These are phyloP conservation scores for Lasiodiplodia gonubiensis DNA, from an alignment of 2,329 filamentous ascomycete genomes.

Conservation along the genomic window DNA sequence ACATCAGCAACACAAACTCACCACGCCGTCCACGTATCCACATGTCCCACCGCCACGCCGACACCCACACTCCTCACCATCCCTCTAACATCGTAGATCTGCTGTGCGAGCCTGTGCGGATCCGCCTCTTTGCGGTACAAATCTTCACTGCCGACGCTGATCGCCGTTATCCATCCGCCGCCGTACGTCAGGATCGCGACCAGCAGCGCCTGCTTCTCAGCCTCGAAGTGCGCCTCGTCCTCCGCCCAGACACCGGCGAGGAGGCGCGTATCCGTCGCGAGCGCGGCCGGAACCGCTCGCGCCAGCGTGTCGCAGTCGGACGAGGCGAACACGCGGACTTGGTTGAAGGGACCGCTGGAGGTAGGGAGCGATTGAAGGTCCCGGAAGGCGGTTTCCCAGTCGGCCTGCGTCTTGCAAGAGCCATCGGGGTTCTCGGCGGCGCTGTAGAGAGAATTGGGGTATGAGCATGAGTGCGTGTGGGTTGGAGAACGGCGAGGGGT, in stretches of 20 bases:
- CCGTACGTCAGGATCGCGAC: constrained; percentile 43
- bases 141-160: constrained; percentile 47
- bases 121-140: constrained; percentile 64
- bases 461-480: neutral
- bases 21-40: constrained; percentile 47
- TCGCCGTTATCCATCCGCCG: constrained; percentile 42
- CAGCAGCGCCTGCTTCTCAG: constrained; percentile 42
- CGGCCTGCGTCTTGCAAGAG: constrained; percentile 36
- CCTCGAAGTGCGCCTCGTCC: constrained; percentile 39
- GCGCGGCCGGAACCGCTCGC: constrained; percentile 41
- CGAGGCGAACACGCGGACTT: constrained; percentile 37
- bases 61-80: constrained; percentile 29
- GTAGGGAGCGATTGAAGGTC: constrained; percentile 34
- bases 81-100: constrained; percentile 41
- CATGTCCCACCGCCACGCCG: constrained; percentile 39
- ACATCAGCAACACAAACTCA: constrained; percentile 39
- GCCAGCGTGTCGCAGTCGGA: constrained; percentile 35
- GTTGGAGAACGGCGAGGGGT: neutral
- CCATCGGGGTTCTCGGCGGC: constrained; percentile 38
- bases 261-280: constrained; percentile 43
- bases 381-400: constrained; percentile 39
- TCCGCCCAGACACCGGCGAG: constrained; percentile 46
- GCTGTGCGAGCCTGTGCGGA: constrained; percentile 25
- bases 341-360: constrained; percentile 35
- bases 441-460: neutral